These are phyloP conservation scores for Aphanocladium album DNA, from an alignment of 2,329 filamentous ascomycete genomes.

Conservation along the genomic window DNA sequence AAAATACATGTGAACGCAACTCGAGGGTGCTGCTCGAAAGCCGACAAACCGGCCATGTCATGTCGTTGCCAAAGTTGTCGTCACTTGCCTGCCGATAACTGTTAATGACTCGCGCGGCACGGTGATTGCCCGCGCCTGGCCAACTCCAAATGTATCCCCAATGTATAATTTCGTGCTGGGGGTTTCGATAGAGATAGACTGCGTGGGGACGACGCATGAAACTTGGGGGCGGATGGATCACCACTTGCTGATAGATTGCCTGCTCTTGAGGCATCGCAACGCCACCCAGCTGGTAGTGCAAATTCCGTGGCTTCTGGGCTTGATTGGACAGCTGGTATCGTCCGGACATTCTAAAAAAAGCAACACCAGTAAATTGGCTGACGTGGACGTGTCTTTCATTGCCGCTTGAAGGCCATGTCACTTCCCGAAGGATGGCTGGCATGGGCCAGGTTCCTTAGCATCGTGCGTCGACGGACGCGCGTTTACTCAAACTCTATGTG, in stretches of 20 bases:
- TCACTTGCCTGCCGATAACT: not conserved
- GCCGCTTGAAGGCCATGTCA: not conserved
- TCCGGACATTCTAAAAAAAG: not conserved
- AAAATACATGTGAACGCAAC: no score
- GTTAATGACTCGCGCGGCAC: not conserved
- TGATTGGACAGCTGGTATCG: not conserved
- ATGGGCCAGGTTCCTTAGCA: not conserved
- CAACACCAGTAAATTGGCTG: not conserved
- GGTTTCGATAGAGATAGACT: not conserved
- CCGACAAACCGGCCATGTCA: no score
- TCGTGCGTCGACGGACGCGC: not conserved
- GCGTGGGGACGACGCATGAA: not conserved
- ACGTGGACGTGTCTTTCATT: not conserved
- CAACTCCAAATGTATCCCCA: not conserved
- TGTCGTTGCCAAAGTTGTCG: not conserved
- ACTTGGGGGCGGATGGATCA: conserved; percentile 2
- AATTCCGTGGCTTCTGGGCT: not conserved
- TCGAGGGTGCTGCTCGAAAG: no score
- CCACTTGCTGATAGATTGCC: not conserved
- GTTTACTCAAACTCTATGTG: not conserved
- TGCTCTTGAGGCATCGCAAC: not conserved
- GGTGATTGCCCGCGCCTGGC: not conserved
- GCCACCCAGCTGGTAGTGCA: not conserved
- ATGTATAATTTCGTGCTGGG: not conserved
- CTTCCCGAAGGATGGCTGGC: not conserved